Base-by-base conservation (phyloP, 352 stramenopile genomes). In the Globisporangium polare region DNA sequence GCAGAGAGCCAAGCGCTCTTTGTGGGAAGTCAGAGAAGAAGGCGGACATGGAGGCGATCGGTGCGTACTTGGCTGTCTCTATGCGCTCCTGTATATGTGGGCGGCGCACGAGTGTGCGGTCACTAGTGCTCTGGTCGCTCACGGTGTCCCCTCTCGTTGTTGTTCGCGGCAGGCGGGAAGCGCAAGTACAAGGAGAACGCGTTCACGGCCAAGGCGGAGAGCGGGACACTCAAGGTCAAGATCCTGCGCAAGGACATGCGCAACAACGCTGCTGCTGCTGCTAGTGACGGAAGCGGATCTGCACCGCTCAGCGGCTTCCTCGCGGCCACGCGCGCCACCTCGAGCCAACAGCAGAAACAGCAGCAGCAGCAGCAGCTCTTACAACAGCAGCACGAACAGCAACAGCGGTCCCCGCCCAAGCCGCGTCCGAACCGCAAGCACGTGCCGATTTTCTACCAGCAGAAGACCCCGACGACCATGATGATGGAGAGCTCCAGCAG, bases 361-460 rank as follows among this genome's bases (percentile, higher is more conserved):
- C 51, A 65, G 41, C 50, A 52, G 20, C 20, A n/a, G 27, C 8
- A 53, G n/a, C 37, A 55, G 12, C 57, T 17, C n/a, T 35, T 39
- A 35, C 24, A 35, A 18, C 20, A 41, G 22, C 12, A 53, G n/a
- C 41, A 55, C 33, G 20, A 26, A 24, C 37, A 63, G 27, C 43
- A 56, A 1, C 27, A 69, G 2, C 63, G 71, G 9, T 90, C 83
- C 17, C 83, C 83, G 5, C 83, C 83, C 12, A 90, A 89, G 66
- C 83, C 83, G 2, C 74, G 83, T 46, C 76, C 83, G n/a, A 92
- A 92, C 50, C 72, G 83, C 59, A 92, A 92, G 66, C 83, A 92
- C 63, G 80, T 92, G 27, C 83, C 83, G 3, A 88, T 92, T 41
- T 92, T 92, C 67, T 92, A 92, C 68, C 77, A 90, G 52, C 60